Percentiles rank a stretch among this genome's conserved stretches.
phyloP scores from a whole-genome alignment of 2,329 filamentous ascomycete genomes.

The Ophiocordyceps australis region DNA sequence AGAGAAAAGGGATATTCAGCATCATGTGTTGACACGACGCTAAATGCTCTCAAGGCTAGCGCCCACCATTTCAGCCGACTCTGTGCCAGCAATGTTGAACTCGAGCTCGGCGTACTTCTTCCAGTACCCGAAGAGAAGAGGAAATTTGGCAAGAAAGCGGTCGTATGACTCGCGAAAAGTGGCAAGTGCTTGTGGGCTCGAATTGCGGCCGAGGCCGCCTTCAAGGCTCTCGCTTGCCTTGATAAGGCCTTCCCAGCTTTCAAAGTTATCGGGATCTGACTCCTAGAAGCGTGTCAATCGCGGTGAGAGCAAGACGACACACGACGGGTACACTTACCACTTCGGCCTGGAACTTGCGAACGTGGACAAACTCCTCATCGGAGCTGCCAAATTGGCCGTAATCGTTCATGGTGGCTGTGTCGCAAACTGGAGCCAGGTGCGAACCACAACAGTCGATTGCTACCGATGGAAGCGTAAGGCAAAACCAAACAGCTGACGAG shows the following conservation, averaged over 20 bases:
- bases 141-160: constrained; percentile 84
- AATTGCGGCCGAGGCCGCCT: constrained; percentile 89
- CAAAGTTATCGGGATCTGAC: constrained; percentile 73
- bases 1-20: background rate
- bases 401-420: constrained; percentile 48
- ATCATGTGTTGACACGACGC: too few relatives aligned
- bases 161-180: constrained; percentile 80
- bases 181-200: constrained; percentile 80
- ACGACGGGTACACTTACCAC: constrained; percentile 34
- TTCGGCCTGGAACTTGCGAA: constrained; percentile 60
- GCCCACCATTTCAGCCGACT: constrained; percentile 87
- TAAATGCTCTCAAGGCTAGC: background rate
- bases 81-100: constrained; percentile 90
- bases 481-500: too few relatives aligned
- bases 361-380: constrained; percentile 67
- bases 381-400: constrained; percentile 51
- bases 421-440: too few relatives aligned
- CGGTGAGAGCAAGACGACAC: too few relatives aligned
- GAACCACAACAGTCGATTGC: too few relatives aligned
- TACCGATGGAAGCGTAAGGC: too few relatives aligned
- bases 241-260: constrained; percentile 86
- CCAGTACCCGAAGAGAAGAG: constrained; percentile 95
- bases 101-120: constrained; percentile 98
- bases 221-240: constrained; percentile 70
- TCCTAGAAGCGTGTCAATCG: constrained; percentile 29